Base-by-base conservation (phyloP, 2,329 filamentous ascomycete genomes). In the Aureobasidium sp. region DNA sequence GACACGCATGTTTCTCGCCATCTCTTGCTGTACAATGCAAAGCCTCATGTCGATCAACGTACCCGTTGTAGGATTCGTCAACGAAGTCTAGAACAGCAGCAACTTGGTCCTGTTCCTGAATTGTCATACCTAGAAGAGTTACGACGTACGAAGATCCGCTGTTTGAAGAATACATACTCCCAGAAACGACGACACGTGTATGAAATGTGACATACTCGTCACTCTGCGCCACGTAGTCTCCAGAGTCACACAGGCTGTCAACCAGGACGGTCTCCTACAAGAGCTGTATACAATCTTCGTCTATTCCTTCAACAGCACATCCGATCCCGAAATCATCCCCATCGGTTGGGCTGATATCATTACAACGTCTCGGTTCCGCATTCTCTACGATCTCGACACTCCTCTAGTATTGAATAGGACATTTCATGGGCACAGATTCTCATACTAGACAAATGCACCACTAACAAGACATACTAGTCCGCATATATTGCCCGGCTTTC, bases 41-140 rank as follows among this genome's bases (percentile, higher is more conserved):
- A 27, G 21, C n/a, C 53, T 44, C 53, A 45, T 45, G 53, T 3
- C 30, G 25, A 57, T 57, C 39, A 30, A 57, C 53, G 41, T 45
- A n/a, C n/a, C 53, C 53, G 53, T 57, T 57, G 53, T 3, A 45
- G 41, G 53, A 57, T 57, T n/a, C 15, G 6, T 41, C 15, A 42
- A 45, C 29, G 41, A 45, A 57, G 52, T 44, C 53, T 30, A 57
- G 53, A 57, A 36, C 53, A 45, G 53, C 53, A 45, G 30, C 53
- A 45, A 45, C 41, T 44, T 10, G 29, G 36, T 7, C 39, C 53
- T 54, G 27, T 54, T 30, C 50, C 50, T 54, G 36, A 42, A 32
- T 27, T 54, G 50, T 42, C 27, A 54, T 41, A 16, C 37, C 25
- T 25, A 32, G 21, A 57, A 57, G 10, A 45, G 39, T 15, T 16